Evolutionary conservation across 2,329 filamentous ascomycete genomes (phyloP).

Genomic region (Pseudogymnoascus pannorum): DNA sequence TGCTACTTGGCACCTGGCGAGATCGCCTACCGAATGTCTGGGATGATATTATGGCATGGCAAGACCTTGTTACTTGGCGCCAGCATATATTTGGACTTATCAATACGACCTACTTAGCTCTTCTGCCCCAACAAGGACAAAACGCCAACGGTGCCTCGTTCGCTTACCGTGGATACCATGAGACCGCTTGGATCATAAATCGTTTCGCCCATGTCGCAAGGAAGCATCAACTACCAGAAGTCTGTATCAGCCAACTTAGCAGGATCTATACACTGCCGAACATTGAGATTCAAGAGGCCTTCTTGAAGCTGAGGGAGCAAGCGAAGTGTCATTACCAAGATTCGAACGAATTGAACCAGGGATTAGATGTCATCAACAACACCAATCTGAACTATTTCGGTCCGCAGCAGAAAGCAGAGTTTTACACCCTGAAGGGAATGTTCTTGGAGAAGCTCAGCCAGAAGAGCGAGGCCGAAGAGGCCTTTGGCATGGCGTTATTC

Average conservation of each 20-base stretch:
- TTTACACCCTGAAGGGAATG: constrained; percentile 99
- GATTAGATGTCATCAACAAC: constrained; percentile 97
- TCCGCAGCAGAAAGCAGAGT: constrained; percentile 91
- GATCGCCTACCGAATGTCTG: constrained; percentile 94
- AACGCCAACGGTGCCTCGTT: constrained; percentile 78
- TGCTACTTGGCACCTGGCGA: constrained; percentile 89
- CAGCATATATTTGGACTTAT: constrained; percentile 98
- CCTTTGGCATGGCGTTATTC: constrained; percentile 90
- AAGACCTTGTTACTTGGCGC: constrained; percentile 98
- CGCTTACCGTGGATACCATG: constrained; percentile 94
- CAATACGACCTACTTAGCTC: constrained; percentile 82
- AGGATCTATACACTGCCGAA: constrained; percentile 98
- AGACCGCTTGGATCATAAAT: constrained; percentile 99
- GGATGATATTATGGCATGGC: constrained; percentile 99
- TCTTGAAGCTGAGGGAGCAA: constrained; percentile 96
- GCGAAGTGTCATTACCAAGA: constrained; percentile 99
- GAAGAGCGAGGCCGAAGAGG: constrained; percentile 84
- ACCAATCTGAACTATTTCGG: constrained; percentile 99
- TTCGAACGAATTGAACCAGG: constrained; percentile 80
- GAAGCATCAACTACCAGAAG: constrained; percentile 92
- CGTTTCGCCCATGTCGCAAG: constrained; percentile 94
- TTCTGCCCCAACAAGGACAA: constrained; percentile 72
- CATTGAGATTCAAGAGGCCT: constrained; percentile 98
- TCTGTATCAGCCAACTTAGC: constrained; percentile 94
- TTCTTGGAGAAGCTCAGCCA: constrained; percentile 91